phyloP scores from a whole-genome alignment of 352 stramenopile species.

The Plasmopara muralis region DNA sequence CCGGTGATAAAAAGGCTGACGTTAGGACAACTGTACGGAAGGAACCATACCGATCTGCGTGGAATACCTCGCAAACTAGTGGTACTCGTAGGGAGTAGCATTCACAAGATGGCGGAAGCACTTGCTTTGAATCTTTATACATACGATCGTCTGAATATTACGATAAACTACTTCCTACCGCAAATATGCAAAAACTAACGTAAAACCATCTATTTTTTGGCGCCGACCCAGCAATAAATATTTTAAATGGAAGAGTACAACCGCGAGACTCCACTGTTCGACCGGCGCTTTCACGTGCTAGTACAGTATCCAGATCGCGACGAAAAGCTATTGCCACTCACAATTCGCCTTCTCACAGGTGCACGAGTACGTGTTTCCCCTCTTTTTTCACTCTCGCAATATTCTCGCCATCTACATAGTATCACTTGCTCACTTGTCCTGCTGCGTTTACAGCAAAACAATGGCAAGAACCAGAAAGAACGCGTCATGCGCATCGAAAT shows the following conservation, averaged over 20 bases:
- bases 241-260: conserved; percentile 74
- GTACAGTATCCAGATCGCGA: conserved; percentile 77
- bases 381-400: neutral
- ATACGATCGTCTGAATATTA: too few relatives aligned
- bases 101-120: too few relatives aligned
- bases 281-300: conserved; percentile 75
- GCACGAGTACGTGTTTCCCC: conserved; percentile 43
- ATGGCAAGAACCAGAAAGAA: conserved; percentile 75
- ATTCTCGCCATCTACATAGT: too few relatives aligned
- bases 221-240: conserved; percentile 4
- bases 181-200: too few relatives aligned
- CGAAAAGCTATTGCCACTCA: conserved; percentile 69
- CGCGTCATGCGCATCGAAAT: conserved; percentile 90
- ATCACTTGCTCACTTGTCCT: neutral
- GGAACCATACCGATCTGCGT: too few relatives aligned
- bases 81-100: too few relatives aligned
- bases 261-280: conserved; percentile 74
- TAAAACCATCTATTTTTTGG: conserved; percentile 1
- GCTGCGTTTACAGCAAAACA: conserved; percentile 45
- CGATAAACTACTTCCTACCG: too few relatives aligned
- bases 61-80: too few relatives aligned
- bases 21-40: too few relatives aligned
- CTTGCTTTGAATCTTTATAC: too few relatives aligned
- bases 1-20: too few relatives aligned
- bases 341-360: conserved; percentile 67